Conservation (phyloP, 2,329 filamentous ascomycete genomes). For the Penicillium sp. region DNA sequence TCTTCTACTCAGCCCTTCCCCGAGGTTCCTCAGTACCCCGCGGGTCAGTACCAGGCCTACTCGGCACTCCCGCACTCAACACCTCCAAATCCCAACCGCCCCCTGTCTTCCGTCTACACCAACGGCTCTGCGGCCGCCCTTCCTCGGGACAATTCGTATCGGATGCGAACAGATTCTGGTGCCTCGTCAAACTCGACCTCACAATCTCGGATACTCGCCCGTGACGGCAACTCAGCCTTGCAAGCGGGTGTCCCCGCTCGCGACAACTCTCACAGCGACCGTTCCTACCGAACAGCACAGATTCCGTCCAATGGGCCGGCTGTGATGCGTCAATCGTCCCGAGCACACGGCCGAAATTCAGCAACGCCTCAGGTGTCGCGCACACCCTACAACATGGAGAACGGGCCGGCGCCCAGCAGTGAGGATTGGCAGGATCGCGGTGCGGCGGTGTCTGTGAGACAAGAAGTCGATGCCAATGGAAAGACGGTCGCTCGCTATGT, state of each 20-base stretch:
- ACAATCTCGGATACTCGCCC: constrained; percentile 61
- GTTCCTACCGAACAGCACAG: constrained; percentile 64
- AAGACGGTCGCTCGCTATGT: constrained; percentile 77
- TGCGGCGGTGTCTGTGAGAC: constrained; percentile 77
- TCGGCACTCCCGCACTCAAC: constrained; percentile 42
- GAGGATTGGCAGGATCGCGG: constrained; percentile 97
- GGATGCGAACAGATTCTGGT: constrained; percentile 59
- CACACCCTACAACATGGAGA: constrained; percentile 56
- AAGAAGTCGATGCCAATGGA: constrained; percentile 82
- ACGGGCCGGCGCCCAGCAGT: constrained; percentile 62
- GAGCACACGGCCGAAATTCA: constrained; percentile 58
- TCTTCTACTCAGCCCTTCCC: constrained; percentile 46
- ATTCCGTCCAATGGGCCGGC: constrained; percentile 60
- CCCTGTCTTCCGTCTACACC: constrained; percentile 50
- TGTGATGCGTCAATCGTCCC: constrained; percentile 74
- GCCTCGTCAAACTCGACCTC: constrained; percentile 57
- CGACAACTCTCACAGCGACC: constrained; percentile 67
- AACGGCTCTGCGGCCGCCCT: constrained; percentile 43
- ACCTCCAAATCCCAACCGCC: constrained; percentile 40
- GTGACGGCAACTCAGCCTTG: constrained; percentile 59
- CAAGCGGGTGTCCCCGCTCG: constrained; percentile 62
- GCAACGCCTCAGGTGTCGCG: constrained; percentile 36
- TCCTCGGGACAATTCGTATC: constrained; percentile 48
- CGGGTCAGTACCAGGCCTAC: constrained; percentile 46
- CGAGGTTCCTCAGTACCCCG: constrained; percentile 43